Evolutionary conservation across 1,284 basidiomycete species (phyloP).

Genomic region (Ceratobasidium sp.): DNA sequence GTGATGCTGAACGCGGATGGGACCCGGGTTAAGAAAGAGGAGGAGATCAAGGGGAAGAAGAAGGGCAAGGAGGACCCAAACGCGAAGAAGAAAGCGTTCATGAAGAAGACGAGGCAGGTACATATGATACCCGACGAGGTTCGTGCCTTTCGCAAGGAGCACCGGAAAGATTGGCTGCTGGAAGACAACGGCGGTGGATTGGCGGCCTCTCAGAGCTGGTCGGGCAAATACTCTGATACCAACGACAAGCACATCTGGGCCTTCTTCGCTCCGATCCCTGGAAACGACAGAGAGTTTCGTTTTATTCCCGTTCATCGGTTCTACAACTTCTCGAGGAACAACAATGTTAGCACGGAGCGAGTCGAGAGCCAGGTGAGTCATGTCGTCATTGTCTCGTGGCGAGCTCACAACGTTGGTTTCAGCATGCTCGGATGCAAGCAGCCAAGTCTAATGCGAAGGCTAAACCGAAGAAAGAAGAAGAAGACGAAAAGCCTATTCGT

Average conservation of each 20-base stretch:
- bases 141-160: conserved; percentile 80
- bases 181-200: conserved; percentile 72
- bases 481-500: conserved; percentile 38
- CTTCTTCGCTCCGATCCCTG: conserved; percentile 51
- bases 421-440: conserved; percentile 44
- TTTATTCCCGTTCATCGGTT: conserved; percentile 88
- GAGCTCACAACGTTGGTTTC: conserved; percentile 42
- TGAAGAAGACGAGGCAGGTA: conserved; percentile 88
- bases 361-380: conserved; percentile 38
- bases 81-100: conserved; percentile 74
- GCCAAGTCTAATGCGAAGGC: conserved; percentile 30
- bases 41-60: conserved; percentile 52
- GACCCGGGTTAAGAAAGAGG: conserved; percentile 69
- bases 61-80: conserved; percentile 62
- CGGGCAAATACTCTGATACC: conserved; percentile 82
- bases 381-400: conserved; percentile 3
- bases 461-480: conserved; percentile 39
- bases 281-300: conserved; percentile 68
- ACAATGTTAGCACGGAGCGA: conserved; percentile 38
- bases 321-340: conserved; percentile 76
- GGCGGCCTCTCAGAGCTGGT: conserved; percentile 72
- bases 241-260: conserved; percentile 61
- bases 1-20: conserved; percentile 86
- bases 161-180: conserved; percentile 89
- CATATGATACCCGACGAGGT: conserved; percentile 77